Percentiles rank a stretch among this genome's conserved stretches.
These are phyloP conservation scores for Fagopyrum tataricum DNA, from an alignment of 148 eudicot genomes.

Conservation along the genomic window DNA sequence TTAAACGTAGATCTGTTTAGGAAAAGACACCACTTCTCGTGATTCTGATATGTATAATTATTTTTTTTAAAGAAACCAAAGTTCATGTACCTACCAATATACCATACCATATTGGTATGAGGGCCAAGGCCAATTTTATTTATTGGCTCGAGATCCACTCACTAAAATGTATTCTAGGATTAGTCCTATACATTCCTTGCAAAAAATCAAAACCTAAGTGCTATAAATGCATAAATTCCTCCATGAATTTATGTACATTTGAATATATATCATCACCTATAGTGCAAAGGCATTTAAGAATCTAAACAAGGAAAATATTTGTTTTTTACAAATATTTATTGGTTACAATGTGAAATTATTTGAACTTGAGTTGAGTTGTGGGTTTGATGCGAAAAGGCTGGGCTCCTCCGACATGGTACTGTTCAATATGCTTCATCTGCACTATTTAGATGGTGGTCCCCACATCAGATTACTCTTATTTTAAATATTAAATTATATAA, in stretches of 20 bases:
- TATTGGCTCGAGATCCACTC: conserved; percentile 15
- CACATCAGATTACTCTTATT: background rate
- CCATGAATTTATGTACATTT: background rate
- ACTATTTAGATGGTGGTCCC: background rate
- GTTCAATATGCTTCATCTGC: conserved; percentile 23
- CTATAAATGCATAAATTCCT: background rate
- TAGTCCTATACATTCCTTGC: background rate
- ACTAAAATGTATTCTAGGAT: background rate
- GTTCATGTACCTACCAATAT: background rate
- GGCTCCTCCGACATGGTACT: conserved; percentile 42
- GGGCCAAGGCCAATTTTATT: background rate
- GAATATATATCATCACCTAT: background rate
- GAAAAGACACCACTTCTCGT: conserved; percentile 1
- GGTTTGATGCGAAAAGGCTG: conserved; percentile 17
- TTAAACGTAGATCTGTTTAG: background rate
- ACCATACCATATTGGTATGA: background rate
- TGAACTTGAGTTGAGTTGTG: background rate
- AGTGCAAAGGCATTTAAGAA: background rate
- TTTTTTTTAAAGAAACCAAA: background rate
- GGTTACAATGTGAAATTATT: background rate
- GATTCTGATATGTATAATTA: background rate
- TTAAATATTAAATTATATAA: background rate
- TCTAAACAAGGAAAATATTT: background rate
- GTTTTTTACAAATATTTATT: background rate
- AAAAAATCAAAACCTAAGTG: background rate